Percentiles rank a stretch among this genome's conserved stretches.
Conservation (phyloP, 805 yeast genomes). For the Wickerhamiella lipophila region DNA sequence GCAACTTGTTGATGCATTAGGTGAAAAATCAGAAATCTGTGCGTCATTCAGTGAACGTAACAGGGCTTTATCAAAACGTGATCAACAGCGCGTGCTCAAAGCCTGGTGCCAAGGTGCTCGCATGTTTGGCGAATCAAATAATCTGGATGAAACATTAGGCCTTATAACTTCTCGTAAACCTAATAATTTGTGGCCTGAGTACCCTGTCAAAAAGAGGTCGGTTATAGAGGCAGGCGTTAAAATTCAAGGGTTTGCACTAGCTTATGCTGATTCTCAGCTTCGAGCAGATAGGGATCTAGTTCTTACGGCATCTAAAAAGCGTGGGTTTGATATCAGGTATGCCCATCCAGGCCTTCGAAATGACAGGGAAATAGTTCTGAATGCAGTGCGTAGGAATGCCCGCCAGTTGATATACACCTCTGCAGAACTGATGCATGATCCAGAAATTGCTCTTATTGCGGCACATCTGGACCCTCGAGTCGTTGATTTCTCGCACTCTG, state of each 20-base stretch:
- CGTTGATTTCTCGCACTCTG: neutral
- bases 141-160: neutral
- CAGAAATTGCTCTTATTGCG: neutral
- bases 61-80: neutral
- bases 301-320: neutral
- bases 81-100: neutral
- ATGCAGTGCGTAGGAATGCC: neutral
- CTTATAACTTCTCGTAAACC: neutral
- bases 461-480: neutral
- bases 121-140: neutral
- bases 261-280: neutral
- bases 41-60: neutral
- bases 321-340: neutral
- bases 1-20: neutral
- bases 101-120: conserved; percentile 6
- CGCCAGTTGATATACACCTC: neutral
- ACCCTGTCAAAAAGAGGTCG: neutral
- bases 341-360: neutral
- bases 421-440: neutral
- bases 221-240: neutral
- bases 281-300: conserved; percentile 1
- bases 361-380: conserved; percentile 3
- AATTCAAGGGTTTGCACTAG: neutral
- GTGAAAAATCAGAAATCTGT: neutral
- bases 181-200: neutral